phyloP scores from a whole-genome alignment of 1,284 basidiomycete species.

The Moniliophthora roreri region DNA sequence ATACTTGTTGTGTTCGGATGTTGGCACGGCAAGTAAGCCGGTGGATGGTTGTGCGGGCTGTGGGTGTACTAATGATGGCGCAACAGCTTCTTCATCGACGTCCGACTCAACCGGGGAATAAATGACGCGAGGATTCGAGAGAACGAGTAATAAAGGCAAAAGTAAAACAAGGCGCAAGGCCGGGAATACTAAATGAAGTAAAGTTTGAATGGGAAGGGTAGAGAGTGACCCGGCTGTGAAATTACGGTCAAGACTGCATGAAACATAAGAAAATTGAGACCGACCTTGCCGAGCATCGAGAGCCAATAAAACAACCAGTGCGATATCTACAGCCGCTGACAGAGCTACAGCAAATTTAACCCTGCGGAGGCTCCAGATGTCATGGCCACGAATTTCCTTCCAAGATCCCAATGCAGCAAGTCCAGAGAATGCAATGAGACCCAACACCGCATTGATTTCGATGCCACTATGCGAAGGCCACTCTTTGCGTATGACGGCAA shows the following conservation, averaged over 20 bases:
- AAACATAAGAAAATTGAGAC: slow-evolving; percentile 16
- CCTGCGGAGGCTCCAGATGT: slow-evolving; percentile 66
- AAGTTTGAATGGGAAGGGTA: slow-evolving; percentile 32
- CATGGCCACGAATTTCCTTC: slow-evolving; percentile 71
- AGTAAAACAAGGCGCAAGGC: slow-evolving; percentile 65
- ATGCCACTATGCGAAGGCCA: slow-evolving; percentile 69
- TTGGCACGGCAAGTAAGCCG: slow-evolving; percentile 43
- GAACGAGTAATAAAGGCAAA: slow-evolving; percentile 52
- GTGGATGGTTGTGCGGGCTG: slow-evolving; percentile 44
- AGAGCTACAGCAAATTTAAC: slow-evolving; percentile 52
- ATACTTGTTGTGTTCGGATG: slow-evolving; percentile 59
- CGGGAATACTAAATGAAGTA: slow-evolving; percentile 64
- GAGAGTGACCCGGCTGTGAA: slow-evolving; percentile 20
- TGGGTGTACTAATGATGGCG: slow-evolving; percentile 51
- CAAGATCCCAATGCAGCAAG: slow-evolving; percentile 71
- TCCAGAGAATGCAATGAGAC: slow-evolving; percentile 65
- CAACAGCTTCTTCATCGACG: slow-evolving; percentile 37
- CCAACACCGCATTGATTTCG: slow-evolving; percentile 65
- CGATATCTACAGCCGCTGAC: slow-evolving; percentile 59
- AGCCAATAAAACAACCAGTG: slow-evolving; percentile 54
- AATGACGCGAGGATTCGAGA: slow-evolving; percentile 58
- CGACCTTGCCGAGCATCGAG: slow-evolving; percentile 42
- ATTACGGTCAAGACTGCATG: neutral
- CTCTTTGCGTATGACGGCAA: slow-evolving; percentile 59
- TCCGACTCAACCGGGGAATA: slow-evolving; percentile 52